phyloP scores from a whole-genome alignment of 2,329 filamentous ascomycete species.

The Penicillium vulpinum region DNA sequence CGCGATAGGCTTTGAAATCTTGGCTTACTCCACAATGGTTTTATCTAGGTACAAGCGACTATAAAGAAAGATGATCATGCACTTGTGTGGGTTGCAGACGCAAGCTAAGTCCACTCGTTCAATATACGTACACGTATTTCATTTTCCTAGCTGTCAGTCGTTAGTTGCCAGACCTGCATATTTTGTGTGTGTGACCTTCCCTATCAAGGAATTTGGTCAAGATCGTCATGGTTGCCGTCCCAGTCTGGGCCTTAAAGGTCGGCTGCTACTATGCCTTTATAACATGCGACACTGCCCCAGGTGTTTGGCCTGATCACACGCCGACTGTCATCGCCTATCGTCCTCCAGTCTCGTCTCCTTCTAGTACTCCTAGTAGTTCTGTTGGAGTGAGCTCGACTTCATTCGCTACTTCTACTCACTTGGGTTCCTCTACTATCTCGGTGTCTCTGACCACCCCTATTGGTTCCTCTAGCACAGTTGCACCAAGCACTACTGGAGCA shows the following conservation, averaged over 20 bases:
- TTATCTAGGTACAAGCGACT: no score
- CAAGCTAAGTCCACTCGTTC: constrained; percentile 12
- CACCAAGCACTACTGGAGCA: background rate
- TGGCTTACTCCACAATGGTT: background rate
- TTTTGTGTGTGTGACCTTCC: constrained; percentile 14
- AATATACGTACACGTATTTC: constrained; percentile 1
- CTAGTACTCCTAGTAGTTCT: constrained; percentile 12
- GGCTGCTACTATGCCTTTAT: constrained; percentile 35
- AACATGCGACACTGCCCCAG: constrained; percentile 33
- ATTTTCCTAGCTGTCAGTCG: constrained; percentile 10
- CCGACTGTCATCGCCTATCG: constrained; percentile 26
- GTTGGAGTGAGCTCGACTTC: constrained; percentile 3
- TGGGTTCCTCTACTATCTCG: constrained; percentile 6
- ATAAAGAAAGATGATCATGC: constrained; percentile 16
- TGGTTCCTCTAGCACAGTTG: background rate
- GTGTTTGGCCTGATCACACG: constrained; percentile 26
- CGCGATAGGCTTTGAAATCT: constrained; percentile 12
- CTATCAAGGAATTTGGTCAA: constrained; percentile 12
- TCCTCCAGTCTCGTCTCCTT: constrained; percentile 7
- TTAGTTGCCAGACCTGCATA: constrained; percentile 15
- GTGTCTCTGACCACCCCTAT: background rate
- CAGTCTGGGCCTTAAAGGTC: constrained; percentile 23
- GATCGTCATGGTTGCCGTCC: constrained; percentile 25
- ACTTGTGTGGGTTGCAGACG: background rate
- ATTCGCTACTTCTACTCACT: constrained; percentile 2